phyloP scores from a whole-genome alignment of 2,329 filamentous ascomycete genomes.

The Colletotrichum sp. region DNA sequence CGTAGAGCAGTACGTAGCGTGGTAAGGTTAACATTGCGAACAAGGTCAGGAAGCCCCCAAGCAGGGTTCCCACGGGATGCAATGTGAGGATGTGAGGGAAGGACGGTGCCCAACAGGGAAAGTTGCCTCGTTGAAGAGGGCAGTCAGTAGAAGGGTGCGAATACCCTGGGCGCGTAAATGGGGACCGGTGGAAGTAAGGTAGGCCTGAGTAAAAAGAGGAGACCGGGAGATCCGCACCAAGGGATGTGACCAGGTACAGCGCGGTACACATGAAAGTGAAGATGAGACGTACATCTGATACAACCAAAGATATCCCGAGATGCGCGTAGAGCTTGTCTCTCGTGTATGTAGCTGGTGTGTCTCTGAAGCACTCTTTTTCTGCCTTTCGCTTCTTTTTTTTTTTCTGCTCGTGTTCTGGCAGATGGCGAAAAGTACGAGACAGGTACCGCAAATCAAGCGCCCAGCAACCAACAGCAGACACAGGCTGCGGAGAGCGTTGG shows the following conservation, averaged over 20 bases:
- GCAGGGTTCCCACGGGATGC: background rate
- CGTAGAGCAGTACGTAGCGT: background rate
- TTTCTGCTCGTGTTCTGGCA: background rate
- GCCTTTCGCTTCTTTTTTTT: background rate
- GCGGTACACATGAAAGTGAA: background rate
- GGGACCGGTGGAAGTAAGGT: background rate
- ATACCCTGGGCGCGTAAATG: background rate
- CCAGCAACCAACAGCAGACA: background rate
- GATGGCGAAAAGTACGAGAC: background rate
- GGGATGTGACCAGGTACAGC: background rate
- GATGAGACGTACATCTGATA: conserved; percentile 1
- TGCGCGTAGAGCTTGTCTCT: background rate
- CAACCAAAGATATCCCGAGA: background rate
- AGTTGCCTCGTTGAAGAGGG: background rate
- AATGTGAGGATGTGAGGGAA: background rate
- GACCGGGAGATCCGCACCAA: conserved; percentile 19
- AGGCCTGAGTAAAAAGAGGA: background rate
- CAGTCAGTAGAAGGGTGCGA: background rate
- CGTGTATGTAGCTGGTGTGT: background rate
- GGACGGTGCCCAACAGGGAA: background rate
- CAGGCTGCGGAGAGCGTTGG: background rate
- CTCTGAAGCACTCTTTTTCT: background rate
- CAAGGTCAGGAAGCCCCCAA: background rate
- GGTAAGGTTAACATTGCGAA: background rate
- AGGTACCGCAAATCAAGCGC: background rate